A percentile compares a stretch with the other conserved stretches of the same genome.
Evolutionary conservation across 176 grass and related monocot genomes (phyloP).

Genomic region (Oryza australiensis): DNA sequence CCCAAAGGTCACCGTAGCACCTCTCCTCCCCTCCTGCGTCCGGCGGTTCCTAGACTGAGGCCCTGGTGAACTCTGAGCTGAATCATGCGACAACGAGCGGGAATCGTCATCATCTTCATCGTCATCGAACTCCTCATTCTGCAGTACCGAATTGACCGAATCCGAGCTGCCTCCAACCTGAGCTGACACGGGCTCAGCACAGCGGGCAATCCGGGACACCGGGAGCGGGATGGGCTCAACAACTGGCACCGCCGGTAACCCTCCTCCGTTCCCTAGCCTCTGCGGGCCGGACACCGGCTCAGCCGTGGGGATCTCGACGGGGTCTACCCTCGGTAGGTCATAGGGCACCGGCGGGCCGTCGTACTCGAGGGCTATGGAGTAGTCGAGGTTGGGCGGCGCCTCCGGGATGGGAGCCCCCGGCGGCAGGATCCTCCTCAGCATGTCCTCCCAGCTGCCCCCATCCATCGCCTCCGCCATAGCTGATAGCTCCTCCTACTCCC

Average conservation of each 20-base stretch:
- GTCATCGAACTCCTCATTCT: conserved; percentile 64
- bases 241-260: conserved; percentile 55
- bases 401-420: conserved; percentile 81
- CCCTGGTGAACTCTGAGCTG: conserved; percentile 53
- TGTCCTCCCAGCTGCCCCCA: conserved; percentile 69
- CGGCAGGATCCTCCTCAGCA: conserved; percentile 81
- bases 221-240: conserved; percentile 72
- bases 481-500: conserved; percentile 6
- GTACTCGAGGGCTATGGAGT: conserved; percentile 94
- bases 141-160: conserved; percentile 66
- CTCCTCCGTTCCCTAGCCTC: background rate
- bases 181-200: background rate
- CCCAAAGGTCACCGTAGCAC: conserved; percentile 65
- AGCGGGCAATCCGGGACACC: conserved; percentile 69
- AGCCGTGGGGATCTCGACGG: conserved; percentile 73
- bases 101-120: conserved; percentile 43
- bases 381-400: conserved; percentile 74
- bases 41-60: conserved; percentile 10
- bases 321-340: conserved; percentile 80
- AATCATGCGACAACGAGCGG: conserved; percentile 50
- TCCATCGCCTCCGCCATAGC: conserved; percentile 46
- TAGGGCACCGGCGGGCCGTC: conserved; percentile 86
- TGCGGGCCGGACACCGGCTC: conserved; percentile 53
- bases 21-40: conserved; percentile 48
- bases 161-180: conserved; percentile 57